phyloP scores from a whole-genome alignment of 176 grass and related monocot species.

The Elaeis guineensis region DNA sequence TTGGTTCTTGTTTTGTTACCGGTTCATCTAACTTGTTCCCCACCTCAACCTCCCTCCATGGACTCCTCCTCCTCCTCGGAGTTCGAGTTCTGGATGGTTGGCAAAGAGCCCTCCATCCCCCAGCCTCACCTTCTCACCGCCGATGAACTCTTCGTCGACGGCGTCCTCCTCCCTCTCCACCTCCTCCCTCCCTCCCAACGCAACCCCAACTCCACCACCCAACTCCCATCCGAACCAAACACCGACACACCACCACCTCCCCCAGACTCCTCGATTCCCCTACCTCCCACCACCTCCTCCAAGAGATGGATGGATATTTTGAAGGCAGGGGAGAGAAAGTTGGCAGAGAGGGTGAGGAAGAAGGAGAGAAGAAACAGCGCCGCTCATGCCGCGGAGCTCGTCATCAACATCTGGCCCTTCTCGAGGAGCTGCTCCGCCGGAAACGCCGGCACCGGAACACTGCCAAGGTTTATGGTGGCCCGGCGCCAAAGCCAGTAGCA shows the following conservation, averaged over 20 bases:
- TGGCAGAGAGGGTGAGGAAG: slow-evolving; percentile 42
- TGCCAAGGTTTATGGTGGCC: not conserved
- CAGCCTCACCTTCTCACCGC: slow-evolving; percentile 56
- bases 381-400: slow-evolving; percentile 64
- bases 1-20: too few species aligned
- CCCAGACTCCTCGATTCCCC: slow-evolving; percentile 4
- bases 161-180: slow-evolving; percentile 82
- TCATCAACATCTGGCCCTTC: slow-evolving; percentile 97
- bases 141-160: slow-evolving; percentile 93
- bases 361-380: slow-evolving; percentile 26
- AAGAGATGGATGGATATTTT: slow-evolving; percentile 80
- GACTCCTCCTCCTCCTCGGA: slow-evolving; percentile 44
- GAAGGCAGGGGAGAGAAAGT: slow-evolving; percentile 37
- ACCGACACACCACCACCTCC: slow-evolving; percentile 1
- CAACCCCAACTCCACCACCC: not conserved
- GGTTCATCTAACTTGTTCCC: too few species aligned
- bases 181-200: not conserved
- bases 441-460: slow-evolving; percentile 17
- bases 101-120: slow-evolving; percentile 39
- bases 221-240: not conserved
- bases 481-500: slow-evolving; percentile 39
- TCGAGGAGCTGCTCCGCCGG: slow-evolving; percentile 87
- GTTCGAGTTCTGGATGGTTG: slow-evolving; percentile 98
- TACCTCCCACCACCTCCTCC: slow-evolving; percentile 14
- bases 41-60: too few species aligned